Conservation (phyloP, 2,329 filamentous ascomycete genomes). For the Spiromastix sp. region DNA sequence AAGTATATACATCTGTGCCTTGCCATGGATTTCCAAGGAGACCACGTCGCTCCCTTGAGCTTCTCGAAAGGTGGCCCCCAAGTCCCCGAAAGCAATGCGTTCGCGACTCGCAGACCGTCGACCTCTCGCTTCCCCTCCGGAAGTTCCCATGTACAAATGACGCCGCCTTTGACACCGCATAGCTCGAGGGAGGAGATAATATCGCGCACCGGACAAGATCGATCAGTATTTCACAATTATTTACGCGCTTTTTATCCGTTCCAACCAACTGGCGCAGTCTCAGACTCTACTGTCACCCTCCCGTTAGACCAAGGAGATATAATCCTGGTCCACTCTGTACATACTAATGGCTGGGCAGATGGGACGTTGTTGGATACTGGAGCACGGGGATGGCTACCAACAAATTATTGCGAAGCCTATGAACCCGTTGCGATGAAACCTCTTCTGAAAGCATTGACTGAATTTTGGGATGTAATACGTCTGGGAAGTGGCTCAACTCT, state of each 20-base stretch:
- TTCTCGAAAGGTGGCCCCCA: conserved; percentile 7
- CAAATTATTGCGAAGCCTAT: conserved; percentile 95
- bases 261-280: conserved; percentile 63
- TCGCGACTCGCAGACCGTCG: conserved; percentile 3
- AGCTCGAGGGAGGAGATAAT: conserved; percentile 47
- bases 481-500: conserved; percentile 66
- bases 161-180: conserved; percentile 66
- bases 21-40: conserved; percentile 8
- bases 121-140: conserved; percentile 9
- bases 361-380: conserved; percentile 81
- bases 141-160: conserved; percentile 48
- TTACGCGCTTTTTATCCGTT: conserved; percentile 91
- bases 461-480: conserved; percentile 84
- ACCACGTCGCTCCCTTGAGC: conserved; percentile 12
- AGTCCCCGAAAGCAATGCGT: conserved; percentile 4
- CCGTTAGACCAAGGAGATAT: conserved; percentile 85
- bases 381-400: conserved; percentile 87
- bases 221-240: conserved; percentile 82
- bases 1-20: too few relatives aligned
- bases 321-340: conserved; percentile 87
- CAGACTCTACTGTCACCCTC: conserved; percentile 79
- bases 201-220: conserved; percentile 33
- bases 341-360: conserved; percentile 97
- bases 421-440: conserved; percentile 79
- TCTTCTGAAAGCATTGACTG: conserved; percentile 73